Base-by-base conservation (phyloP, 768 basidiomycete species). In the Glaciozyma martinii region DNA sequence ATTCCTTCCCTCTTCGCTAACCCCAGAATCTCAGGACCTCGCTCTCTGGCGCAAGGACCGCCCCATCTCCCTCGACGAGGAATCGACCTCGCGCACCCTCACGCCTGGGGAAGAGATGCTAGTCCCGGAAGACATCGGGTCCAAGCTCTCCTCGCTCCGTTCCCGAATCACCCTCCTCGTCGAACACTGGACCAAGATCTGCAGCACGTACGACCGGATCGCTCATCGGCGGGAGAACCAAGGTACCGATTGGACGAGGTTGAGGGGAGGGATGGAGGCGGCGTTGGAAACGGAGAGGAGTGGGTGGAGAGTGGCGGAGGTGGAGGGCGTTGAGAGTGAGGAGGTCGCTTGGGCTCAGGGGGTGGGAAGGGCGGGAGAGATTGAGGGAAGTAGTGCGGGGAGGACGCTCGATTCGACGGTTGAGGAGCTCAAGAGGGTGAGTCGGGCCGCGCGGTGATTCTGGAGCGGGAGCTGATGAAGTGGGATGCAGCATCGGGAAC, bases 111-210 rank as follows among this genome's bases (percentile, higher is more conserved):
- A 66, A 73, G 90, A 95, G 77, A 90, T 93, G 88, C 80, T 84
- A 16, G 90, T 97, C 60, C 94, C 94, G 5, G 85, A 87, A 65
- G 91, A 97, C 76, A 80, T 97, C 12, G 90, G 92, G 66, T 88
- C 92, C 56, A 94, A 93, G 75, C 83, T 97, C 62, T 80, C 81
- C 87, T 88, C 78, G 19, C 74, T 66, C 13, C 54, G 62, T 4
- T 27, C 23, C 3, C 56, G 46, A 3, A 16, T 64, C 82, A 70
- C 56, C 52, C 80, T 84, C 3, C 79, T 94, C 47, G 87, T 97
- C 64, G 90, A 90, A 65, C 86, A 89, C 66, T 95, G 92, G 89
- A 89, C 92, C 72, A 86, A 87, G 73, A 85, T 97, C 74, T 89
- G 89, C 75, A 78, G 89, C 62, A 81, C 91, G 61, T 82, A 86